A percentile compares a stretch with the other conserved stretches of the same genome.
phyloP scores from a whole-genome alignment of 2,329 filamentous ascomycete genomes.

The Cephalotrichum gorgonifer region DNA sequence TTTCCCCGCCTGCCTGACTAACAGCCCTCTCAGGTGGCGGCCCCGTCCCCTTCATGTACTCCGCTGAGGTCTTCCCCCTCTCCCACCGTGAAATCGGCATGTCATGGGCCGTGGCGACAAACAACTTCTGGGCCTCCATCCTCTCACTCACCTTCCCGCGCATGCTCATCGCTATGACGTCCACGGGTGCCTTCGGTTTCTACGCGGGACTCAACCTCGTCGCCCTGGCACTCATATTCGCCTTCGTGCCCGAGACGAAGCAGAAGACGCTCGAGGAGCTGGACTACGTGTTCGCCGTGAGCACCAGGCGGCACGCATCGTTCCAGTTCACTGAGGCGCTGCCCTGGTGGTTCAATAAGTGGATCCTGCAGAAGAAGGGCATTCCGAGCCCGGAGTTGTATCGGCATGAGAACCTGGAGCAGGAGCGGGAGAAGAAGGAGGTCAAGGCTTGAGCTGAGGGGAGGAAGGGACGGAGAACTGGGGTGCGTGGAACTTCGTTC shows the following conservation, averaged over 20 bases:
- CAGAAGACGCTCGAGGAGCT: constrained; percentile 40
- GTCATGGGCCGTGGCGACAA: constrained; percentile 52
- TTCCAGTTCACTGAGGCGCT: constrained; percentile 27
- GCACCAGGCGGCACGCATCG: constrained; percentile 25
- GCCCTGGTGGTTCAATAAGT: constrained; percentile 25
- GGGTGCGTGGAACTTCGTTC: too few species aligned
- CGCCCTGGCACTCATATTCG: constrained; percentile 45
- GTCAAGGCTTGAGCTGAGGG: background rate
- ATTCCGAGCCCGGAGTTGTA: constrained; percentile 7
- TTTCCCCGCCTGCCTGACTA: background rate
- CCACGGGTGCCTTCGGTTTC: constrained; percentile 30
- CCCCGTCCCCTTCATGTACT: constrained; percentile 51
- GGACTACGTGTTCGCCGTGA: constrained; percentile 35
- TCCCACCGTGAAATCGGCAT: constrained; percentile 55
- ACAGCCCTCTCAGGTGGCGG: constrained; percentile 31
- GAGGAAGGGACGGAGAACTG: too few species aligned
- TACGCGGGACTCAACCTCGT: constrained; percentile 46
- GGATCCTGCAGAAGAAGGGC: constrained; percentile 9
- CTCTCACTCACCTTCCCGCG: constrained; percentile 41
- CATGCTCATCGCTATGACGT: constrained; percentile 26
- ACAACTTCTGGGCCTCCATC: constrained; percentile 41
- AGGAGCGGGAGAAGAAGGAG: background rate
- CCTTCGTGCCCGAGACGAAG: constrained; percentile 50
- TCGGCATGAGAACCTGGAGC: background rate
- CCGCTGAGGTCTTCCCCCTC: constrained; percentile 53